Conservation (phyloP, 768 basidiomycete species). For the Podaxis sp. region DNA sequence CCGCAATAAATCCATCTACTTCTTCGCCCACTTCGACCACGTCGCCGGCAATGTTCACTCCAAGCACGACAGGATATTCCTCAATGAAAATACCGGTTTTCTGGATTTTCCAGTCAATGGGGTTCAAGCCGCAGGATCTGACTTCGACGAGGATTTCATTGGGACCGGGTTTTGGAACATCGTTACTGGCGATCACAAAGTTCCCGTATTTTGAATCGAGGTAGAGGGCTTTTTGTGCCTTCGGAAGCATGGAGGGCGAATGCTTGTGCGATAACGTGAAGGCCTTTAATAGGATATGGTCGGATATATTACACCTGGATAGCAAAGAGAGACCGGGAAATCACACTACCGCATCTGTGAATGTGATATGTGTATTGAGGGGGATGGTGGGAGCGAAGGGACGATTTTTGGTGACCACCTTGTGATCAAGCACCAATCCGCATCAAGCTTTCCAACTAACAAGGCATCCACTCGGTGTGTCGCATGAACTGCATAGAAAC, state of each 20-base stretch:
- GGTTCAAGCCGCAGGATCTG: constrained; percentile 48
- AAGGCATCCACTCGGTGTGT: too few species aligned
- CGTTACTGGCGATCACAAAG: constrained; percentile 30
- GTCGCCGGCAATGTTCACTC: constrained; percentile 48
- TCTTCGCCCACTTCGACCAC: constrained; percentile 50
- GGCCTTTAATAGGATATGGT: too few species aligned
- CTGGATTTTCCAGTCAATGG: constrained; percentile 52
- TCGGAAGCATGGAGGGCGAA: background rate
- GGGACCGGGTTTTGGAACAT: constrained; percentile 41
- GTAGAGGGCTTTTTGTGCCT: constrained; percentile 27
- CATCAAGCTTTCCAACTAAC: too few species aligned
- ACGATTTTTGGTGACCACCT: too few species aligned
- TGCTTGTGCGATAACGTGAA: too few species aligned
- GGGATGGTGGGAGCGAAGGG: too few species aligned
- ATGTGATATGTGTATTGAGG: too few species aligned
- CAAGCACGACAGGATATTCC: constrained; percentile 45
- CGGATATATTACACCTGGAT: too few species aligned
- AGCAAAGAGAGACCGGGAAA: too few species aligned
- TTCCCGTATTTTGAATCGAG: constrained; percentile 24
- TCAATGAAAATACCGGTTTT: constrained; percentile 37
- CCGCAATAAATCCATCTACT: constrained; percentile 44
- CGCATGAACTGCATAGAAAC: too few species aligned
- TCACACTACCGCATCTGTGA: too few species aligned
- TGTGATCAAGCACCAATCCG: too few species aligned
- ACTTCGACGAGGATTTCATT: constrained; percentile 50